Conservation (phyloP, 1,284 basidiomycete species). For the Athelia psychrophila region DNA sequence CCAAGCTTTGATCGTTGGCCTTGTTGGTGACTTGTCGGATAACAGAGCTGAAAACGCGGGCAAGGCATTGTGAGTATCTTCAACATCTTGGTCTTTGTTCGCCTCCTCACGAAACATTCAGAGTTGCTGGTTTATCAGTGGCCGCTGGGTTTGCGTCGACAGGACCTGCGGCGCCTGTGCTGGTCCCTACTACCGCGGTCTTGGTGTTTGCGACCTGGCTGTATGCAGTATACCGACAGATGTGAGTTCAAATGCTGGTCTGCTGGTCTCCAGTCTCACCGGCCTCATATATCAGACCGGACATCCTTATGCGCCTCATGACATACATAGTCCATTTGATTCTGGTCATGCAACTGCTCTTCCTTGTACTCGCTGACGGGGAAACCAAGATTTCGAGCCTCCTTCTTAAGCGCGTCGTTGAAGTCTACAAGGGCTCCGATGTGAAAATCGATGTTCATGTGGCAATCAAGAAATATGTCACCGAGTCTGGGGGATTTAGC, state of each 20-base stretch:
- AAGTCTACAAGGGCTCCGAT: neutral
- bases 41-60: constrained; percentile 1
- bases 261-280: neutral
- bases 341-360: constrained; percentile 20
- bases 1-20: constrained; percentile 15
- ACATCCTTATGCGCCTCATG: constrained; percentile 15
- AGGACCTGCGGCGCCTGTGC: constrained; percentile 16
- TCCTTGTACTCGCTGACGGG: constrained; percentile 6
- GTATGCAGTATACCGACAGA: constrained; percentile 15
- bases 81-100: neutral
- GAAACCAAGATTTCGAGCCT: neutral
- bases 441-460: neutral
- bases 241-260: constrained; percentile 10
- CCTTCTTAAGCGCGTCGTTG: neutral
- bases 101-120: constrained; percentile 2
- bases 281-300: constrained; percentile 3
- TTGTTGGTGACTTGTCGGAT: constrained; percentile 12
- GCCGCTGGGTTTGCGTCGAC: neutral
- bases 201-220: constrained; percentile 21
- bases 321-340: constrained; percentile 20
- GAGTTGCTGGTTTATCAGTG: constrained; percentile 7
- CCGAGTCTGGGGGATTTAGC: neutral
- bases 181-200: constrained; percentile 19
- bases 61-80: constrained; percentile 10
- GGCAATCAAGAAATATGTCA: neutral